A percentile compares a stretch with the other conserved stretches of the same genome.
Conservation (phyloP, 2,329 filamentous ascomycete genomes). For the Elsinoe fawcettii region DNA sequence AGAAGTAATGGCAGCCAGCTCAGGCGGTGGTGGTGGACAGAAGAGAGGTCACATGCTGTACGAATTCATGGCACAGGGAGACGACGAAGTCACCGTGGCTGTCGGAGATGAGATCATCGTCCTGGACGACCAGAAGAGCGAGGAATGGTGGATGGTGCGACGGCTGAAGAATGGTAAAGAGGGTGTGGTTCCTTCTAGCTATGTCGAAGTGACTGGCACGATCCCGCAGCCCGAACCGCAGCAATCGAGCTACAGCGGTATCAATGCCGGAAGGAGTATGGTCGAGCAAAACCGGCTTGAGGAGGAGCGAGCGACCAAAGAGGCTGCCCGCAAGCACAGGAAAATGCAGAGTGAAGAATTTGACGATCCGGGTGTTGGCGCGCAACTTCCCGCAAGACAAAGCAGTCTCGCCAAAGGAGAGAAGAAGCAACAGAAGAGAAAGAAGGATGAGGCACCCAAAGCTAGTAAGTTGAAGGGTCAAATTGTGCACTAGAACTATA, state of each 20-base stretch:
- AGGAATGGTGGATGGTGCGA: constrained; percentile 97
- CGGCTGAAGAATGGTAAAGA: constrained; percentile 86
- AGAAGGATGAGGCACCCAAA: constrained; percentile 61
- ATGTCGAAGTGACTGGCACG: constrained; percentile 77
- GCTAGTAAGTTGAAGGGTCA: constrained; percentile 54
- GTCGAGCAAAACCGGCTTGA: constrained; percentile 72
- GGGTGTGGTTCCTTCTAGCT: constrained; percentile 93
- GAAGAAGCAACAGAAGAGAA: constrained; percentile 46
- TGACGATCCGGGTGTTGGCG: constrained; percentile 69
- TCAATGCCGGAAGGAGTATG: constrained; percentile 56
- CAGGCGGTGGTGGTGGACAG: constrained; percentile 52
- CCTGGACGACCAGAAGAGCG: constrained; percentile 81
- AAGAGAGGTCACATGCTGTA: constrained; percentile 85
- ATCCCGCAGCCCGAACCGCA: constrained; percentile 37
- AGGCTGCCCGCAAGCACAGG: constrained; percentile 60
- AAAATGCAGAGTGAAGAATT: constrained; percentile 43
- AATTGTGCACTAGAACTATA: background rate
- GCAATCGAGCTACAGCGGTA: constrained; percentile 40
- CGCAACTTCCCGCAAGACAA: constrained; percentile 66
- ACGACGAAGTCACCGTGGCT: constrained; percentile 90
- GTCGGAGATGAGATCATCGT: constrained; percentile 86
- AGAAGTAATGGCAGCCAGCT: constrained; percentile 77
- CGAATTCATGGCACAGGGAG: constrained; percentile 92
- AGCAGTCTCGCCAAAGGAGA: constrained; percentile 71
- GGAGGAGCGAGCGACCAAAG: constrained; percentile 75